A percentile compares a stretch with the other conserved stretches of the same genome.
Conservation (phyloP, 805 yeast species). For the Candida andamanensis region DNA sequence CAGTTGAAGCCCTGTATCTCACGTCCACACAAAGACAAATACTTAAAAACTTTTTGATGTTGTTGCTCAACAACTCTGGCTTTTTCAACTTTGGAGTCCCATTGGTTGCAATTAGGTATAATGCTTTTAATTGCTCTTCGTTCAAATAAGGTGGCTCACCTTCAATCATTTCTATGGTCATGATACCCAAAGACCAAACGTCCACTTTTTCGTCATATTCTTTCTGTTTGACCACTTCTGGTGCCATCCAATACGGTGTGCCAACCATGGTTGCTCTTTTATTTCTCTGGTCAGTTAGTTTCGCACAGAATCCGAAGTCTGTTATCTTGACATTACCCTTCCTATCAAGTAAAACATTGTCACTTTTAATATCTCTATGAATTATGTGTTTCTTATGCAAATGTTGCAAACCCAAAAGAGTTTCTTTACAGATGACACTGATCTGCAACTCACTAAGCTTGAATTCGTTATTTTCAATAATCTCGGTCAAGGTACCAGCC, state of each 20-base stretch:
- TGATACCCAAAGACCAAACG: slow-evolving; percentile 78
- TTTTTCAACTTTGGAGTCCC: slow-evolving; percentile 73
- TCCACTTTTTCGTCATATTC: slow-evolving; percentile 81
- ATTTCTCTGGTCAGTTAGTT: slow-evolving; percentile 64
- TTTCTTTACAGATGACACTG: slow-evolving; percentile 85
- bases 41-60: slow-evolving; percentile 79
- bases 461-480: slow-evolving; percentile 78
- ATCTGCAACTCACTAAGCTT: slow-evolving; percentile 81
- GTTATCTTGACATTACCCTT: slow-evolving; percentile 42
- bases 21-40: slow-evolving; percentile 95
- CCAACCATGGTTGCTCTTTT: slow-evolving; percentile 86
- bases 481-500: slow-evolving; percentile 95
- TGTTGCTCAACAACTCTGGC: slow-evolving; percentile 64
- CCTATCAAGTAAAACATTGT: slow-evolving; percentile 41
- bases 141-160: slow-evolving; percentile 81
- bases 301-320: slow-evolving; percentile 57
- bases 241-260: slow-evolving; percentile 90
- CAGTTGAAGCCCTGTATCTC: slow-evolving; percentile 83
- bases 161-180: slow-evolving; percentile 85
- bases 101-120: slow-evolving; percentile 71
- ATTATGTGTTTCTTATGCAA: slow-evolving; percentile 89
- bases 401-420: slow-evolving; percentile 85
- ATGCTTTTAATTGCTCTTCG: slow-evolving; percentile 73
- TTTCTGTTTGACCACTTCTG: slow-evolving; percentile 75
- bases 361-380: slow-evolving; percentile 53